phyloP scores from a whole-genome alignment of 1,139 yeast species.

The Magnusiomyces ingens region DNA sequence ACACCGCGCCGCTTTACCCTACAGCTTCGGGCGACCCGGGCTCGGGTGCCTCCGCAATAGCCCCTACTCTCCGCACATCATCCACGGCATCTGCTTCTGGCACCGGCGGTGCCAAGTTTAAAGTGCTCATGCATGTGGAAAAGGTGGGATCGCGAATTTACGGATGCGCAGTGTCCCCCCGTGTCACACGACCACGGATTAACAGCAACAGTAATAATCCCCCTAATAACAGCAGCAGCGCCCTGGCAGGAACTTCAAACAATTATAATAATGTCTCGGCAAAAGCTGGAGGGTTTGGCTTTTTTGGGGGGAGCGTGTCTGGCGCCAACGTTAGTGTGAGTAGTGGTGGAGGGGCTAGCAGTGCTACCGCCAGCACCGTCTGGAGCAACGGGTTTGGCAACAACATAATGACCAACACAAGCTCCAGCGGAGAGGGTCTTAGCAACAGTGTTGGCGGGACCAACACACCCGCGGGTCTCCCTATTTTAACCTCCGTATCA shows the following conservation, averaged over 20 bases:
- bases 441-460: too few species aligned
- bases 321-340: too few species aligned
- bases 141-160: constrained; percentile 83
- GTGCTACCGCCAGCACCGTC: too few species aligned
- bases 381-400: too few species aligned
- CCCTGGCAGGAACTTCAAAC: background rate
- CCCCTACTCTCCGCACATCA: constrained; percentile 15
- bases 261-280: background rate
- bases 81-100: constrained; percentile 19
- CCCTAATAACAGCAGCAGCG: background rate
- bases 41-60: background rate
- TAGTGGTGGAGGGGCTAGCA: too few species aligned
- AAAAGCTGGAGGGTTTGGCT: background rate
- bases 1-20: background rate
- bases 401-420: too few species aligned
- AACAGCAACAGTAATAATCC: background rate
- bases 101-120: constrained; percentile 2
- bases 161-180: constrained; percentile 66
- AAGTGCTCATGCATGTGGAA: constrained; percentile 49
- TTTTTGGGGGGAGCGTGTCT: background rate
- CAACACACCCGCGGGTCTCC: too few species aligned
- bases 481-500: too few species aligned
- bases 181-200: constrained; percentile 39
- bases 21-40: background rate
- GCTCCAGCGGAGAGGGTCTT: too few species aligned